Conservation (phyloP, 352 stramenopile species). For the Globisporangium emineosum region DNA sequence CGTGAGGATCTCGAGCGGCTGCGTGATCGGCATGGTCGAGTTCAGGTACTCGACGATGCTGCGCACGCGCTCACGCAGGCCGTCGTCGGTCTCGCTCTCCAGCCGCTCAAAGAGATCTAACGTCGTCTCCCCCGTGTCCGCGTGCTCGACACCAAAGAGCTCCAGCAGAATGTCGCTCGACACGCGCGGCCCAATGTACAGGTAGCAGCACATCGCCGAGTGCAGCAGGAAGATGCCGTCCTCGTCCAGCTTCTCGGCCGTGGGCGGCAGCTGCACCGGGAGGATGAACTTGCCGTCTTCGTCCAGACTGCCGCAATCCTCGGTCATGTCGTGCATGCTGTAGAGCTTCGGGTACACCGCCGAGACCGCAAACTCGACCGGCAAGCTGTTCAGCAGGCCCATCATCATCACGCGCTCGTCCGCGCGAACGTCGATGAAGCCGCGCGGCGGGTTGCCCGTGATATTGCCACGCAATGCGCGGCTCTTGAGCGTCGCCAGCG, state of each 20-base stretch:
- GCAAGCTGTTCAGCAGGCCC: slow-evolving; percentile 71
- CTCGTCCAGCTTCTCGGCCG: slow-evolving; percentile 84
- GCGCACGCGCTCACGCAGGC: slow-evolving; percentile 60
- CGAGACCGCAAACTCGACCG: slow-evolving; percentile 81
- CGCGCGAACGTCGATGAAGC: slow-evolving; percentile 82
- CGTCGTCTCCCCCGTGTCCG: slow-evolving; percentile 71
- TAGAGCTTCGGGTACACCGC: slow-evolving; percentile 88
- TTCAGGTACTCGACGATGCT: slow-evolving; percentile 78
- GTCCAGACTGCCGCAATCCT: slow-evolving; percentile 76
- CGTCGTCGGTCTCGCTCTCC: slow-evolving; percentile 46
- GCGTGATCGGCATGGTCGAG: slow-evolving; percentile 78
- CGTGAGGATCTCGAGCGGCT: slow-evolving; percentile 79
- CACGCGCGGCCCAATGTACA: slow-evolving; percentile 83
- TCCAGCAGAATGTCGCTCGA: slow-evolving; percentile 68
- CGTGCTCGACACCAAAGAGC: slow-evolving; percentile 82
- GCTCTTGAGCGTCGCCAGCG: slow-evolving; percentile 83
- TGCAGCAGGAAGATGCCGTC: slow-evolving; percentile 87
- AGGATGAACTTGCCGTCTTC: slow-evolving; percentile 76
- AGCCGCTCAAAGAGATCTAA: slow-evolving; percentile 66
- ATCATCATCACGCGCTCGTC: slow-evolving; percentile 89
- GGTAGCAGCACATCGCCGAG: slow-evolving; percentile 82
- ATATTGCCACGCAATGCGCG: slow-evolving; percentile 83
- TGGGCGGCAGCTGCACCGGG: slow-evolving; percentile 69
- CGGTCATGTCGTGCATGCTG: slow-evolving; percentile 80
- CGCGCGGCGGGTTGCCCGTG: slow-evolving; percentile 68